Base-by-base conservation (phyloP, 331 rosid genomes). In the Rhamnella rubrinervis region DNA sequence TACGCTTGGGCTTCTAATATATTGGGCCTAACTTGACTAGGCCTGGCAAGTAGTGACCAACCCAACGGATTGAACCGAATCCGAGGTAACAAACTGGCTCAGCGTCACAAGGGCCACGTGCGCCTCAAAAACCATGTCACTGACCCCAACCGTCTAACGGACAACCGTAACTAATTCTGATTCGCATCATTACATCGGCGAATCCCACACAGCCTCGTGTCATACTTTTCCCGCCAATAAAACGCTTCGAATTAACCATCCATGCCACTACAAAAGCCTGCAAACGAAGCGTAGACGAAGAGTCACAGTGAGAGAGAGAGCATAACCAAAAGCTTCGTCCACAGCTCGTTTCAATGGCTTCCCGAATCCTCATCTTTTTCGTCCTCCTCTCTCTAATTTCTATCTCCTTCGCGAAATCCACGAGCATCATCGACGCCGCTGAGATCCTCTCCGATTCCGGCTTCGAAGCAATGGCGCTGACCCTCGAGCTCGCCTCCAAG, bases 361-460 rank as follows among this genome's bases (percentile, higher is more conserved):
- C 77, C 79, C 71, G 67, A 16, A 20, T 35, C 69, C 52, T 13
- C 70, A 20, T 41, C 66, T 53, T 1, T 44, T 55, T 76, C 59
- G 21, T 17, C 72, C 35, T 75, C 44, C 5, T 76, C 14, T 69
- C 76, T 17, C 18, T 49, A 39, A 11, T 61, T 49, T 2, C 70
- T 19, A 11, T 35, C 55, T 60, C 79, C 52, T n/a, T 50, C 44
- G n/a, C 75, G 14, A 38, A 65, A 65, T 67, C 23, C 23, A 23
- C 23, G 1, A 23, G 23, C 23, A 23, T 86, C 40, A 67, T 77
- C 46, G 83, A 81, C 15, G 88, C 85, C 18, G 82, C 74, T 23
- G 83, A 77, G 37, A 74, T 86, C 62, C 88, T 86, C 78, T 71
- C 85, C 23, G 59, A 18, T 47, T 62, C 80, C 3, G 83, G 91